Percentiles rank a stretch among this genome's conserved stretches.
phyloP scores from a whole-genome alignment of 495 filamentous ascomycete genomes.

The Penicillium tannophilum region DNA sequence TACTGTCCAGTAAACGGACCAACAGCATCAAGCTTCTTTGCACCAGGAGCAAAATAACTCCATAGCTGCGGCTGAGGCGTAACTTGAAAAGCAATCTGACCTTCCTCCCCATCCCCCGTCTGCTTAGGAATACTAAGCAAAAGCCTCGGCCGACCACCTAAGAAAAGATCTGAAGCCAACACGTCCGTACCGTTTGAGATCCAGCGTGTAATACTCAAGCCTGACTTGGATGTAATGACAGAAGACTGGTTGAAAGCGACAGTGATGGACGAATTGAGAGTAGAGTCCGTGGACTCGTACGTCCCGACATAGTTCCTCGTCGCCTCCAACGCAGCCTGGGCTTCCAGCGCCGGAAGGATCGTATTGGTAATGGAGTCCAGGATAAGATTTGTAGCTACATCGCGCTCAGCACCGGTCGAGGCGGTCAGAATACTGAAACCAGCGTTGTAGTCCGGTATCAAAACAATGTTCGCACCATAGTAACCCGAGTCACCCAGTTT shows the following conservation, averaged over 20 bases:
- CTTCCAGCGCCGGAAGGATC: slow-evolving; percentile 35
- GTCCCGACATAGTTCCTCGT: slow-evolving; percentile 32
- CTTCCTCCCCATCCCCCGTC: not conserved
- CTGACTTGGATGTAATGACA: slow-evolving; percentile 33
- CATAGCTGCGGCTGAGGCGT: not conserved
- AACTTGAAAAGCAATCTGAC: slow-evolving; percentile 3
- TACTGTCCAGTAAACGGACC: slow-evolving; percentile 10
- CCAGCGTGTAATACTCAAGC: slow-evolving; percentile 47
- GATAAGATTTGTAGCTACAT: slow-evolving; percentile 2
- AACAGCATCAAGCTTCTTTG: not conserved
- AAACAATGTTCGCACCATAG: slow-evolving; percentile 34
- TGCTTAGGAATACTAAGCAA: slow-evolving; percentile 4
- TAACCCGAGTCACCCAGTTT: slow-evolving; percentile 45
- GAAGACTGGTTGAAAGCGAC: slow-evolving; percentile 28
- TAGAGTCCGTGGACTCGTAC: slow-evolving; percentile 31
- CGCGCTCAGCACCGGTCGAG: slow-evolving; percentile 17
- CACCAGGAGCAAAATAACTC: slow-evolving; percentile 1
- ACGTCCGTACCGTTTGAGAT: slow-evolving; percentile 50
- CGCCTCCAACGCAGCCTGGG: slow-evolving; percentile 35
- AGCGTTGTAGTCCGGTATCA: slow-evolving; percentile 43
- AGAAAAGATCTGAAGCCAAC: not conserved
- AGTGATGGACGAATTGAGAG: slow-evolving; percentile 42
- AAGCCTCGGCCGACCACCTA: not conserved
- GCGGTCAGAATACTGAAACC: slow-evolving; percentile 43
- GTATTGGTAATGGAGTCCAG: slow-evolving; percentile 30